Base-by-base conservation (phyloP, 352 stramenopile genomes). In the Pythium phragmitis region DNA sequence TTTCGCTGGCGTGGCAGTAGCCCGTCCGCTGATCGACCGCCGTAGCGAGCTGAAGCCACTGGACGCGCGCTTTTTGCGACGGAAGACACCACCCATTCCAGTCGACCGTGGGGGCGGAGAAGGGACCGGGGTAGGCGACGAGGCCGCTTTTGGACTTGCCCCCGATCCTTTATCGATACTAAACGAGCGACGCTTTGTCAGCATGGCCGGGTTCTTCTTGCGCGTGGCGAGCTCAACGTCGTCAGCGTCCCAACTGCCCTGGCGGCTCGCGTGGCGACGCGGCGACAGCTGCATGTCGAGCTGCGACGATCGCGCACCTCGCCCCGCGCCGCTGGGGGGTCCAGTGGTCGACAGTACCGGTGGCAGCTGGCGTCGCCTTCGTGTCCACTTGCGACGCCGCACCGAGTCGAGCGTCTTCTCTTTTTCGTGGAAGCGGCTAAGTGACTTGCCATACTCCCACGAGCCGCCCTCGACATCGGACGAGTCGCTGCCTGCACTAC, bases 321-420 rank as follows among this genome's bases (percentile, higher is more conserved):
- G 48, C 26, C 26, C 26, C 3, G 4, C 23, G 9, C 23, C 60
- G 34, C 8, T 59, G 3, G 45, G 63, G 7, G 46, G 34, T 19
- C 9, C 7, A 11, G 42, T 17, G 16, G 67, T 12, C 30, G 63
- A 68, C 8, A 93, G 55, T 47, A 91, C 79, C 23, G 67, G 67
- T 13, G 85, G 75, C 0, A 91, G 67, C 47, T 88, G 85, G 14
- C 70, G 79, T 23, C 85, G 79, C 7, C 75, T 66, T 30, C 85
- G 80, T 7, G 82, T 75, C 85, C 85, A 93, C 21, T 82, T 77
- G 37, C 85, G 75, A 26, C 85, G 72, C 12, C 85, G 79, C 4
- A 93, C 78, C 26, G 76, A 81, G 68, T 93, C 85, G 36, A 90
- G 79, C 39, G 88, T 88, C 56, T 82, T 86, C 54, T 91, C 78